Conservation (phyloP, 1,284 basidiomycete genomes). For the Malassezia sympodialis region DNA sequence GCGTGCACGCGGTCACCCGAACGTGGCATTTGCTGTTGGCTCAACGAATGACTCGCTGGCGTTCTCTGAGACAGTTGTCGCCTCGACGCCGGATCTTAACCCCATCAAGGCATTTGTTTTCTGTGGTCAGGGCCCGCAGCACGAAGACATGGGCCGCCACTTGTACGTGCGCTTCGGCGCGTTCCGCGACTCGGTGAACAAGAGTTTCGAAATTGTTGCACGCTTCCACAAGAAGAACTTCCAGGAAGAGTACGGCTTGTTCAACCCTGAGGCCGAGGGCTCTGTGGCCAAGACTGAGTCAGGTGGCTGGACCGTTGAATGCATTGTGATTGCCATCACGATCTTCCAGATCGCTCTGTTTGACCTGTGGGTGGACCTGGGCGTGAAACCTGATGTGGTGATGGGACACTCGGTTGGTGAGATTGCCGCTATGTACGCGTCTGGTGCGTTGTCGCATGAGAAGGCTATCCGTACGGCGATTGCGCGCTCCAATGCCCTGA, state of each 20-base stretch:
- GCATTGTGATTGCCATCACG: conserved; percentile 18
- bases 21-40: conserved; percentile 13
- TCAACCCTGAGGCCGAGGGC: conserved; percentile 9
- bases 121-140: conserved; percentile 25
- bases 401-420: conserved; percentile 22
- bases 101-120: conserved; percentile 20
- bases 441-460: conserved; percentile 13
- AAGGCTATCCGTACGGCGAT: conserved; percentile 18
- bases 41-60: conserved; percentile 3
- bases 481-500: conserved; percentile 16
- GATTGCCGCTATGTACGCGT: conserved; percentile 20
- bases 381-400: conserved; percentile 14
- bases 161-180: conserved; percentile 16
- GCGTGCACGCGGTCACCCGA: conserved; percentile 19
- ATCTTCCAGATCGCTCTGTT: conserved; percentile 21
- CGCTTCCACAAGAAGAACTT: conserved; percentile 9
- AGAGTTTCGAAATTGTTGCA: conserved; percentile 7
- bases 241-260: conserved; percentile 17
- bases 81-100: conserved; percentile 19
- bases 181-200: conserved; percentile 19
- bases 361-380: conserved; percentile 17
- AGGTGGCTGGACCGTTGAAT: conserved; percentile 17
- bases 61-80: conserved; percentile 12
- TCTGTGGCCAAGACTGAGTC: conserved; percentile 10
- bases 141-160: conserved; percentile 21